These are phyloP conservation scores for Candida oleophila DNA, from an alignment of 805 yeast species.

Conservation along the genomic window DNA sequence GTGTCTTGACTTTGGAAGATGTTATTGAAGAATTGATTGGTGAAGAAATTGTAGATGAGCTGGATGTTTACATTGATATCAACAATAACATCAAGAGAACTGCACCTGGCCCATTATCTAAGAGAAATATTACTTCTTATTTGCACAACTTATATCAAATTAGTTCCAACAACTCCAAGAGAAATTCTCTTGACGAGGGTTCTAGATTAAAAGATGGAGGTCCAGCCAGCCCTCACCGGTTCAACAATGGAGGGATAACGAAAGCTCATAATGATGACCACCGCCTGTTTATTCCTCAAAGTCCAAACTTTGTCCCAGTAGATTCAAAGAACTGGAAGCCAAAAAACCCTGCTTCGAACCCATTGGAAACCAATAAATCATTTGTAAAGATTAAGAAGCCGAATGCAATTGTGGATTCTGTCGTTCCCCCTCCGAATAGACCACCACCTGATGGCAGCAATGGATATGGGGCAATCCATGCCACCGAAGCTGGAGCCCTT, in stretches of 20 bases:
- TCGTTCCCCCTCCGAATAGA: conserved; percentile 21
- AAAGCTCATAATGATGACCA: not conserved
- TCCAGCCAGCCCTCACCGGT: not conserved
- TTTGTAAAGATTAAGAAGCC: conserved; percentile 72
- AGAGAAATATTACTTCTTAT: conserved; percentile 66
- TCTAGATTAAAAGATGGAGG: conserved; percentile 8
- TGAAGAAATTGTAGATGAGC: conserved; percentile 95
- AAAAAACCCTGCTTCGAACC: conserved; percentile 67
- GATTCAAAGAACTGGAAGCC: conserved; percentile 43
- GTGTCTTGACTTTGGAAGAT: conserved; percentile 91
- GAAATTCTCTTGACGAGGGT: conserved; percentile 39
- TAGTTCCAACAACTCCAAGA: conserved; percentile 33
- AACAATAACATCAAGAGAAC: conserved; percentile 80
- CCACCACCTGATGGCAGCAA: conserved; percentile 11
- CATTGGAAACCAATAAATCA: conserved; percentile 60
- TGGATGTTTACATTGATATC: conserved; percentile 90
- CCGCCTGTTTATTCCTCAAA: not conserved
- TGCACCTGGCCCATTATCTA: conserved; percentile 73
- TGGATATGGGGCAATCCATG: conserved; percentile 37
- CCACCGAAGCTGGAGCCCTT: conserved; percentile 46
- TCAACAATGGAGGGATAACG: too few species aligned
- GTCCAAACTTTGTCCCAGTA: not conserved
- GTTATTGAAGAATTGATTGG: conserved; percentile 98
- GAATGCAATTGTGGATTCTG: conserved; percentile 18
- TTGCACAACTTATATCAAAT: conserved; percentile 58